These are phyloP conservation scores for Xylariomycetidae sp. DNA, from an alignment of 2,329 filamentous ascomycete species.

Conservation along the genomic window DNA sequence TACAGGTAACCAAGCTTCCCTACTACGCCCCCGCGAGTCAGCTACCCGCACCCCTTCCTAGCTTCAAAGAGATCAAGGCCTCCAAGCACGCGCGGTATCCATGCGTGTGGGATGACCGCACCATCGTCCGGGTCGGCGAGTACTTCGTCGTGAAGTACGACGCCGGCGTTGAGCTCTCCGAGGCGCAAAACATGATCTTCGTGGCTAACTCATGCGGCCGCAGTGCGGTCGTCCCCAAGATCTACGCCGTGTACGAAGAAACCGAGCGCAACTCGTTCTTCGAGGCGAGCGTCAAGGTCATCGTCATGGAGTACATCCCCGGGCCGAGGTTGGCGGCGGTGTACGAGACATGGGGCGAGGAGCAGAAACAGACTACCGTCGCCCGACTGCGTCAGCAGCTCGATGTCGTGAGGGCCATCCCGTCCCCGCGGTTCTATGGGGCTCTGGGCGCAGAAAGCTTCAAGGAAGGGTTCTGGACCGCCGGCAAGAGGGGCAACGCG, in stretches of 20 bases:
- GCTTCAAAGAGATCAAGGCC: neutral
- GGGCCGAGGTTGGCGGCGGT: neutral
- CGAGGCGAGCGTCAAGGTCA: neutral
- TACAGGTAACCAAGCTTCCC: neutral
- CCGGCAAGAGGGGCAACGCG: no score
- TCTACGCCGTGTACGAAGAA: neutral
- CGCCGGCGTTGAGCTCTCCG: neutral
- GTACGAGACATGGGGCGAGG: neutral
- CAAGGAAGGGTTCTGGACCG: no score
- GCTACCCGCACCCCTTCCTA: neutral
- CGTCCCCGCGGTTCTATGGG: neutral
- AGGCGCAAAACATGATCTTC: neutral
- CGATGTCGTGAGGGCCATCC: neutral
- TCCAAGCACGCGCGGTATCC: neutral
- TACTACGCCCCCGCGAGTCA: neutral
- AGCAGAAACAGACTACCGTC: neutral
- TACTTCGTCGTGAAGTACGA: neutral
- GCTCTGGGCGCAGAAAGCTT: neutral
- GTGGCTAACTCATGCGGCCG: neutral
- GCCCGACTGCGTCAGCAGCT: neutral
- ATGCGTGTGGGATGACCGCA: neutral
- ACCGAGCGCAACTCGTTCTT: neutral
- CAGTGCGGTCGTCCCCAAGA: neutral
- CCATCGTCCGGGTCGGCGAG: constrained; percentile 1
- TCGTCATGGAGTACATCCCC: constrained; percentile 1